Evolutionary conservation across 768 basidiomycete species (phyloP), one percentile per base, ranked within the genome.

Genomic region (Clavaria fumosa): DNA sequence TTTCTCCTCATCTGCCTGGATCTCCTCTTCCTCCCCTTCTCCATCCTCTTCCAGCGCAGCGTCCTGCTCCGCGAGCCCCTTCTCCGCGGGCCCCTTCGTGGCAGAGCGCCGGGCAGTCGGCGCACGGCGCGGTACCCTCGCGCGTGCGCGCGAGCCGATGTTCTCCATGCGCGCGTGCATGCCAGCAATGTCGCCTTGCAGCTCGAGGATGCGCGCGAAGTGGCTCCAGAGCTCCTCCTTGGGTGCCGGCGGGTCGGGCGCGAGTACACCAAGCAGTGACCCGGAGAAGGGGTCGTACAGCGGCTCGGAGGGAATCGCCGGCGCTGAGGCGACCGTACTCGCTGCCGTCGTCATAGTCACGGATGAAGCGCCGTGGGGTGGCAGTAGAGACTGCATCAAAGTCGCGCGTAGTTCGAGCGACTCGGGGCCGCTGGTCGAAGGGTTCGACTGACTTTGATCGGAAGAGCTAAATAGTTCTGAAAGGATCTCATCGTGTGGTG

Each of bases 141-240:
- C 27, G 14, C 37, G 14, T 26, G 52, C 45, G 37, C 57, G 55
- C 41, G 56, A 45, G 1, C 74, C 72, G 32, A 78, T 64, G 27
- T 67, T 67, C 52, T 85, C 82, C 78, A 85, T 79, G 18, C 76
- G 71, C 7, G 75, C 55, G 50, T 84, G 82, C 68, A 80, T 71
- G 44, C 59, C 61, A 4, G 81, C 74, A 23, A 85, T 71, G 44
- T 80, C 71, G 38, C 67, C 71, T 52, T 85, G 80, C 21, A 85
- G 54, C 24, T 75, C 75, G 43, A 81, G 53, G n/a, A 85, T 75
- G 31, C 64, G 66, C 14, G 71, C 70, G 11, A 85, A 65, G 43
- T 77, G 73, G 0, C 66, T 49, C 82, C 82, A 85, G 34, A 79
- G 52, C 37, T 67, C 70, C 18, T 15, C 35, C 42, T 23, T 9